phyloP scores from a whole-genome alignment of 1,284 basidiomycete genomes.

The Microbotryomycetes sp. region DNA sequence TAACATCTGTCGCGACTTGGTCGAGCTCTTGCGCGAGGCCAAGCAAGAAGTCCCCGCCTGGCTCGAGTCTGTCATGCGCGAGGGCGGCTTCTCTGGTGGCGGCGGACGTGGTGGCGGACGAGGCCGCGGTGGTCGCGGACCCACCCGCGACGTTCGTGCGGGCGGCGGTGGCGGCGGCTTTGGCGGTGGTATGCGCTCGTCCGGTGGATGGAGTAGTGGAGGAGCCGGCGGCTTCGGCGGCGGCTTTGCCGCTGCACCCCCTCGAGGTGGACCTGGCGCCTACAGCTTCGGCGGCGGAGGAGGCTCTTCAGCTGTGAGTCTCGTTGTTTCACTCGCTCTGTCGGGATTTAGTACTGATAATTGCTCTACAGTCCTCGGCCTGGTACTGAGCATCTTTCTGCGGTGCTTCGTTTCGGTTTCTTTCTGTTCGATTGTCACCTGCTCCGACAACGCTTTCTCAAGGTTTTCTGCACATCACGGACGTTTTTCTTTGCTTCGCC shows the following conservation, averaged over 20 bases:
- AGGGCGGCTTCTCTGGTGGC: conserved; percentile 57
- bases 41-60: conserved; percentile 94
- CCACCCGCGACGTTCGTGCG: conserved; percentile 39
- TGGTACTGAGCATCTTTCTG: conserved; percentile 11
- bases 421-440: neutral
- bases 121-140: conserved; percentile 43
- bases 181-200: conserved; percentile 28
- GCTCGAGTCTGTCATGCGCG: conserved; percentile 79
- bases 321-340: conserved; percentile 9
- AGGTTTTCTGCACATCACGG: neutral
- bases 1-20: conserved; percentile 82
- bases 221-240: conserved; percentile 33
- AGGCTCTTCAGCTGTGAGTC: conserved; percentile 2
- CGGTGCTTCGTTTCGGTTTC: neutral
- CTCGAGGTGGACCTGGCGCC: conserved; percentile 1
- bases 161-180: conserved; percentile 31
- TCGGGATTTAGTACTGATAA: conserved; percentile 3
- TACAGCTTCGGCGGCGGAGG: conserved; percentile 1
- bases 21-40: conserved; percentile 90
- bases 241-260: conserved; percentile 21
- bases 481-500: neutral
- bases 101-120: conserved; percentile 55
- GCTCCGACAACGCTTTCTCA: neutral
- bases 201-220: conserved; percentile 33
- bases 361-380: conserved; percentile 1